Evolutionary conservation across 2,329 filamentous ascomycete species (phyloP), one percentile per base, ranked within the genome.

Genomic region (Akanthomyces dipterigenus): DNA sequence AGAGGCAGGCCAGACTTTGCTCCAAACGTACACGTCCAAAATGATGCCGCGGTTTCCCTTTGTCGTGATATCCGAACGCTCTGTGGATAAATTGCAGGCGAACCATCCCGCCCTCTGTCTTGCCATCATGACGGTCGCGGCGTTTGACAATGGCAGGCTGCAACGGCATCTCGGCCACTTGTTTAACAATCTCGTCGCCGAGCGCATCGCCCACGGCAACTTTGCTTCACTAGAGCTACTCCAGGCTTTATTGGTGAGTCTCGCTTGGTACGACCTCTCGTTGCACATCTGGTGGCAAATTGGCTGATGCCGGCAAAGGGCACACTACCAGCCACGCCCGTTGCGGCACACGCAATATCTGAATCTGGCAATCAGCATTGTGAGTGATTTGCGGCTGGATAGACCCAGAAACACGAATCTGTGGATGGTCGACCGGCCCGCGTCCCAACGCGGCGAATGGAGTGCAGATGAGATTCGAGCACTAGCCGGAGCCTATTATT

Each of bases 341-440:
- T 65, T 69, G 55, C 68, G 66, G 45, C 69, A 69, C 42, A 69
- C 67, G 0, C 71, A 73, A 20, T 69, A 73, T 40, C 28, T 73
- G 0, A 67, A 68, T 24, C 65, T 73, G 7, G 71, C 71, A 1
- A 67, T 63, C 3, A 73, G 71, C 24, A 73, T 73, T 0, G 65
- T 72, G 1, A 67, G 66, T 5, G 71, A 73, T 20, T 49, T 73
- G 64, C 66, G 71, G 7, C 61, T 73, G 0, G 71, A 73, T 34
- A 63, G 67, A 7, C 68, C 71, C 1, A 67, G 66, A 5, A 68
- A 67, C 40, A 65, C 65, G 1, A 65, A 63, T n/a, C 62, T 70
- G 1, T 73, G 71, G 71, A 67, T 64, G 7, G 40, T 73, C 12
- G 69, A 67, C 34, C 63, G 64, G n/a, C 64, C 16, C 42, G 50